These are phyloP conservation scores for Calonectria leucothoes DNA, from an alignment of 2,329 filamentous ascomycete genomes.

Conservation along the genomic window DNA sequence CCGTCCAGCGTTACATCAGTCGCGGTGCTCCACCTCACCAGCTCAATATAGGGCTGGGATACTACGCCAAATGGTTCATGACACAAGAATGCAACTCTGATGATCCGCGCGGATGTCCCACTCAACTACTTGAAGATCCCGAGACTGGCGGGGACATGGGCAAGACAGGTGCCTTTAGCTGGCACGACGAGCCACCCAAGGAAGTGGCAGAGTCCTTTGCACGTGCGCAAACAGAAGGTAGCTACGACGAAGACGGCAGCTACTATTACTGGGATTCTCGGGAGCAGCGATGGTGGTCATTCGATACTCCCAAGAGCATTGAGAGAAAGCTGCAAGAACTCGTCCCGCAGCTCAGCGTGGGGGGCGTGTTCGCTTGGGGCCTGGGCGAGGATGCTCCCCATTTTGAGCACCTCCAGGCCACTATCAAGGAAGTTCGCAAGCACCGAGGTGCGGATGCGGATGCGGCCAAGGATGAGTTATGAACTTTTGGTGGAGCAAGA, in stretches of 20 bases:
- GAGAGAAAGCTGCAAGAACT: slow-evolving; percentile 71
- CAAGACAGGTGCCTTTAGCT: slow-evolving; percentile 70
- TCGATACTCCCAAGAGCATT: slow-evolving; percentile 74
- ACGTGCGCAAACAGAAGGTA: slow-evolving; percentile 63
- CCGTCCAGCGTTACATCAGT: slow-evolving; percentile 69
- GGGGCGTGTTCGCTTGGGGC: slow-evolving; percentile 82
- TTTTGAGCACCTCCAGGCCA: slow-evolving; percentile 55
- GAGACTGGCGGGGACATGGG: slow-evolving; percentile 67
- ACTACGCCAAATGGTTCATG: slow-evolving; percentile 74
- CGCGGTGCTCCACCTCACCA: slow-evolving; percentile 63
- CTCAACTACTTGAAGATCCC: slow-evolving; percentile 68
- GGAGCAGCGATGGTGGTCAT: slow-evolving; percentile 77
- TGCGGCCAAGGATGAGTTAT: slow-evolving; percentile 45
- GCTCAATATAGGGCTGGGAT: slow-evolving; percentile 74
- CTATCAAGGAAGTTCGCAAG: slow-evolving; percentile 38
- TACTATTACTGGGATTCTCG: slow-evolving; percentile 75
- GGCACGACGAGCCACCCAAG: slow-evolving; percentile 64
- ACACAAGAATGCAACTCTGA: slow-evolving; percentile 56
- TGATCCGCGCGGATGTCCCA: slow-evolving; percentile 64
- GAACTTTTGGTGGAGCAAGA: slow-evolving; percentile 5
- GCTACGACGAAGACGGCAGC: slow-evolving; percentile 70
- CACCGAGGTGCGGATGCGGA: slow-evolving; percentile 26
- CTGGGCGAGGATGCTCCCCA: slow-evolving; percentile 72
- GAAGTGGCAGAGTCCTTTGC: slow-evolving; percentile 69
- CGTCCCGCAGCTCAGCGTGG: slow-evolving; percentile 65